phyloP scores from a whole-genome alignment of 306 rosid genomes.

The Pyrus betulifolia region DNA sequence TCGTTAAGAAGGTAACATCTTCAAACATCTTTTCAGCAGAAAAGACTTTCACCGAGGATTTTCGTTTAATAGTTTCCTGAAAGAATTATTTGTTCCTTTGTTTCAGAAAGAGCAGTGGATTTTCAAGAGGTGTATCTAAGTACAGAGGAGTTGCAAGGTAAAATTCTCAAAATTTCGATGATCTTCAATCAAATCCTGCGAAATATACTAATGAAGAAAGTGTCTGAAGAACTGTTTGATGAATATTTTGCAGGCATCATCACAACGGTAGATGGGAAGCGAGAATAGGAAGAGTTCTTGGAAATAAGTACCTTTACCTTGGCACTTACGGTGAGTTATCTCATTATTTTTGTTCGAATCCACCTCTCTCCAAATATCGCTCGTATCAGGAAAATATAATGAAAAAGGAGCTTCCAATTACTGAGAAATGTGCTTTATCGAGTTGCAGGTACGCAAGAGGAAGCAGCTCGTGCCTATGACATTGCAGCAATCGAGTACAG shows the following conservation, averaged over 20 bases:
- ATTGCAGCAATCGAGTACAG: conserved; percentile 88
- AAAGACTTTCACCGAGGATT: not conserved
- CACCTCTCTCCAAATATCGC: not conserved
- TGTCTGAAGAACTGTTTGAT: not conserved
- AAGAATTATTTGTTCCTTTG: not conserved
- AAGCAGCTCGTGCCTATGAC: conserved; percentile 88
- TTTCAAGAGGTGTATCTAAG: conserved; percentile 90
- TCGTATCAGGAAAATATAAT: not conserved
- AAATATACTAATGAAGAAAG: not conserved
- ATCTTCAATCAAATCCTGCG: not conserved
- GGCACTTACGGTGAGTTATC: conserved; percentile 68
- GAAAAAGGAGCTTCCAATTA: not conserved
- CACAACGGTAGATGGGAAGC: conserved; percentile 96
- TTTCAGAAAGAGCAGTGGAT: conserved; percentile 84
- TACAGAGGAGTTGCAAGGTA: conserved; percentile 83
- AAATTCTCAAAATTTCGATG: not conserved
- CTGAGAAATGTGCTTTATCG: not conserved
- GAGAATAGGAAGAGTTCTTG: conserved; percentile 87
- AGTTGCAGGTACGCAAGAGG: conserved; percentile 67
- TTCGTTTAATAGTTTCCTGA: not conserved
- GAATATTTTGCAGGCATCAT: not conserved
- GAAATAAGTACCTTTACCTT: conserved; percentile 90
- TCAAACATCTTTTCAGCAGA: not conserved
- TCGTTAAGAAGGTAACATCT: conserved; percentile 64
- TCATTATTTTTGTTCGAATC: not conserved